These are phyloP conservation scores for Meira nashicola DNA, from an alignment of 1,284 basidiomycete species.

Conservation along the genomic window DNA sequence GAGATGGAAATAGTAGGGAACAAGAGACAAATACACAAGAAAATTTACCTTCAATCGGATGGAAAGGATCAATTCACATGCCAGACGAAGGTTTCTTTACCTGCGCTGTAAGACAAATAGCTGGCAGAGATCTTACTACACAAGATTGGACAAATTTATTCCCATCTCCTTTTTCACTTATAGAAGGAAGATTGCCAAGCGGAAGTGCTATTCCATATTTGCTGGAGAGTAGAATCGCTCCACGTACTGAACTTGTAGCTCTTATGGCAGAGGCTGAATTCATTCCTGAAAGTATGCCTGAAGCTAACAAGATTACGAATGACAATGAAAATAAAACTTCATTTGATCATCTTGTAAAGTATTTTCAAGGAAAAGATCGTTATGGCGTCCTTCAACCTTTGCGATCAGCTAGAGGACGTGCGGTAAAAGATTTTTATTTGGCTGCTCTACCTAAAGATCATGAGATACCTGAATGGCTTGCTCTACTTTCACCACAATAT, in stretches of 20 bases:
- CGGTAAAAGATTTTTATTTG: conserved; percentile 51
- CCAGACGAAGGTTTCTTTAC: conserved; percentile 44
- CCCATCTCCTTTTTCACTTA: conserved; percentile 25
- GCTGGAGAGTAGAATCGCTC: conserved; percentile 33
- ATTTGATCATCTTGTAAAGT: conserved; percentile 26
- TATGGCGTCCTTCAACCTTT: conserved; percentile 40
- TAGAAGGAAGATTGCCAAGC: conserved; percentile 47
- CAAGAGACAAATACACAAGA: background rate
- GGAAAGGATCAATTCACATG: conserved; percentile 50
- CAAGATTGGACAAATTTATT: conserved; percentile 26
- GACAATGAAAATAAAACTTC: conserved; percentile 8
- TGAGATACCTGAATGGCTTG: conserved; percentile 45
- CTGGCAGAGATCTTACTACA: conserved; percentile 12
- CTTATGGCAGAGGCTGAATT: conserved; percentile 29
- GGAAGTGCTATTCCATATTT: conserved; percentile 43
- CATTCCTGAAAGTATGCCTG: conserved; percentile 6
- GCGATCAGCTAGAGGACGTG: conserved; percentile 22
- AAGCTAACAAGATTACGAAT: conserved; percentile 1
- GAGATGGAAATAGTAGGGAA: background rate
- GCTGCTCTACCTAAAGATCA: conserved; percentile 35
- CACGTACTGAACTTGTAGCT: conserved; percentile 39
- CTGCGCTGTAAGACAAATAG: conserved; percentile 41
- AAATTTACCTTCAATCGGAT: conserved; percentile 5
- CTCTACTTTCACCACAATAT: conserved; percentile 26
- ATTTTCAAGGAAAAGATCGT: conserved; percentile 25